phyloP scores from a whole-genome alignment of 345 rosid genomes.

The Physaria fendleri region DNA sequence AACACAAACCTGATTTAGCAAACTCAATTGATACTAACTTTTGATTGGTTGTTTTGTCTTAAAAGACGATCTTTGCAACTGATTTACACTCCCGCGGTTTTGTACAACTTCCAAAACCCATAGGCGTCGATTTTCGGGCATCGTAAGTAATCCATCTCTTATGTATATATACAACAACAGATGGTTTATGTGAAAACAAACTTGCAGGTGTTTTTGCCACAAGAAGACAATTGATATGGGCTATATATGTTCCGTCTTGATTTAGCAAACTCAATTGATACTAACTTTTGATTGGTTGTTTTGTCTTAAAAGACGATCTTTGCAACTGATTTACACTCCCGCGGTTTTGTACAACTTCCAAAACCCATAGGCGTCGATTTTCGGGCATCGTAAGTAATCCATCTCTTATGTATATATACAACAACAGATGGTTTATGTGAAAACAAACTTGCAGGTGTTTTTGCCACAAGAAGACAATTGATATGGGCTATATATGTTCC shows the following conservation, averaged over 20 bases:
- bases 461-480: constrained; percentile 92
- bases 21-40: background rate
- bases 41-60: constrained; percentile 14
- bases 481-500: constrained; percentile 92
- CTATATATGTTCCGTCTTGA: constrained; percentile 67
- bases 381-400: constrained; percentile 73
- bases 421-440: background rate
- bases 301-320: constrained; percentile 62
- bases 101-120: constrained; percentile 88
- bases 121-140: constrained; percentile 90
- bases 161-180: too few species aligned
- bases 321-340: constrained; percentile 83
- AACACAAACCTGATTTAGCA: background rate
- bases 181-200: constrained; percentile 10
- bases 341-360: constrained; percentile 78
- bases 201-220: constrained; percentile 91
- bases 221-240: constrained; percentile 95
- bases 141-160: constrained; percentile 74
- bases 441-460: constrained; percentile 73
- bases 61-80: constrained; percentile 83
- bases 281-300: constrained; percentile 1
- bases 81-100: constrained; percentile 78
- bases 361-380: constrained; percentile 93
- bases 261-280: background rate
- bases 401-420: background rate